Evolutionary conservation across 495 filamentous ascomycete species (phyloP).

Genomic region (Aspergillus ellipticus): DNA sequence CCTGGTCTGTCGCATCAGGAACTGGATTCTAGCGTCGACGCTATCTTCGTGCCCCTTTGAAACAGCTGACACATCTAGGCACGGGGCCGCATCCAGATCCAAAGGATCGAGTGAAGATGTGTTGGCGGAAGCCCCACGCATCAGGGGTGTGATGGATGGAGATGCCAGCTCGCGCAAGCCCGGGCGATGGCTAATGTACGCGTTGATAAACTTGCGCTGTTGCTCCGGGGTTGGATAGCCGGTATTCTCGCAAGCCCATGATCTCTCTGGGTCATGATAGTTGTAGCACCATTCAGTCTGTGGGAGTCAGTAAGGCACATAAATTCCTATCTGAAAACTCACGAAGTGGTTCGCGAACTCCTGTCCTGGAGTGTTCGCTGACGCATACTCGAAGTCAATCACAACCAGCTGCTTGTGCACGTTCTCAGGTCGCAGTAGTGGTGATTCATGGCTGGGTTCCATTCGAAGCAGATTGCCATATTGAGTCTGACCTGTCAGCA

Average conservation of each 20-base stretch:
- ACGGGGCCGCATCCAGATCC: slow-evolving; percentile 18
- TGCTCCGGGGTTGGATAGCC: slow-evolving; percentile 76
- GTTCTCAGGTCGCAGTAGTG: slow-evolving; percentile 81
- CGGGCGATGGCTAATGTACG: slow-evolving; percentile 80
- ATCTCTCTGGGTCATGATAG: slow-evolving; percentile 67
- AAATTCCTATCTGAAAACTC: slow-evolving; percentile 20
- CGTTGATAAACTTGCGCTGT: slow-evolving; percentile 76
- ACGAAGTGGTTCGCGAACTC: slow-evolving; percentile 99
- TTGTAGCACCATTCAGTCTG: slow-evolving; percentile 95
- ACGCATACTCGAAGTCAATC: slow-evolving; percentile 98
- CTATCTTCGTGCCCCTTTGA: slow-evolving; percentile 50
- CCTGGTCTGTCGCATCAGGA: slow-evolving; percentile 69
- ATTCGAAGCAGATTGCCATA: slow-evolving; percentile 97
- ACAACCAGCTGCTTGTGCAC: slow-evolving; percentile 93
- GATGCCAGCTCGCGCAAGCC: slow-evolving; percentile 52
- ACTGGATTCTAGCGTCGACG: slow-evolving; percentile 59
- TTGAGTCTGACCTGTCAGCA: slow-evolving; percentile 65
- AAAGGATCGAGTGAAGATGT: slow-evolving; percentile 32
- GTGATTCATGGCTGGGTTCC: slow-evolving; percentile 76
- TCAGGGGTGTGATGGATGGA: slow-evolving; percentile 47
- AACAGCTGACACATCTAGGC: slow-evolving; percentile 12
- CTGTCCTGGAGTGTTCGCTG: slow-evolving; percentile 77
- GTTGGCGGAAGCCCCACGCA: slow-evolving; percentile 30
- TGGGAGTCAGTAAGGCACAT: neutral
- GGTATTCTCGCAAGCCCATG: slow-evolving; percentile 64